Conservation (phyloP, 192 early-diverging fungal genomes). For the Dimargaris verticillata region DNA sequence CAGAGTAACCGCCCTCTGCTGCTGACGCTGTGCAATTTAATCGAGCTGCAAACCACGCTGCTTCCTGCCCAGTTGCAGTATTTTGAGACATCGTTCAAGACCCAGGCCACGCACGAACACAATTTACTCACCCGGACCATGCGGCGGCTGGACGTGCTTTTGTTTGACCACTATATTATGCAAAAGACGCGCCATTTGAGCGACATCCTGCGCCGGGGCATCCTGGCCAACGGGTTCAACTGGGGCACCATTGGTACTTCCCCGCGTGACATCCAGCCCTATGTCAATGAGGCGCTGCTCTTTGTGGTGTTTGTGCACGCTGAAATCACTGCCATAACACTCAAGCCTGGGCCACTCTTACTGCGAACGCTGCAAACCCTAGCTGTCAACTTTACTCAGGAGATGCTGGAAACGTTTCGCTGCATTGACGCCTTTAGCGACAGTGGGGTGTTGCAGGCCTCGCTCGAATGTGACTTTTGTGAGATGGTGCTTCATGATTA, state of each 20-base stretch:
- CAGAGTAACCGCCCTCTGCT: slow-evolving; percentile 33
- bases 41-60: slow-evolving; percentile 46
- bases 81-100: slow-evolving; percentile 53
- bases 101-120: slow-evolving; percentile 35
- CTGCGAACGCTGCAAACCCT: slow-evolving; percentile 58
- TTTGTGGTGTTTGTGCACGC: slow-evolving; percentile 80
- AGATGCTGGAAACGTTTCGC: slow-evolving; percentile 63
- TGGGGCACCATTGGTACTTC: slow-evolving; percentile 55
- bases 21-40: slow-evolving; percentile 70
- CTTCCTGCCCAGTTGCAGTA: slow-evolving; percentile 57
- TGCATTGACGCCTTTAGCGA: slow-evolving; percentile 71
- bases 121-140: slow-evolving; percentile 54
- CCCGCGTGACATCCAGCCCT: slow-evolving; percentile 76
- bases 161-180: slow-evolving; percentile 77
- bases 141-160: slow-evolving; percentile 58
- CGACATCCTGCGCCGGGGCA: slow-evolving; percentile 58
- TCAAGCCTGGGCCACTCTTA: slow-evolving; percentile 48
- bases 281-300: slow-evolving; percentile 72
- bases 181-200: slow-evolving; percentile 49
- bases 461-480: slow-evolving; percentile 80
- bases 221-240: slow-evolving; percentile 74
- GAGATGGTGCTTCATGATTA: slow-evolving; percentile 68
- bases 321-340: slow-evolving; percentile 66
- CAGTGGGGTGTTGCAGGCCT: slow-evolving; percentile 89
- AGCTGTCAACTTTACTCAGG: slow-evolving; percentile 52